phyloP scores from a whole-genome alignment of 306 rosid genomes.

The Fragaria nilgerrensis region DNA sequence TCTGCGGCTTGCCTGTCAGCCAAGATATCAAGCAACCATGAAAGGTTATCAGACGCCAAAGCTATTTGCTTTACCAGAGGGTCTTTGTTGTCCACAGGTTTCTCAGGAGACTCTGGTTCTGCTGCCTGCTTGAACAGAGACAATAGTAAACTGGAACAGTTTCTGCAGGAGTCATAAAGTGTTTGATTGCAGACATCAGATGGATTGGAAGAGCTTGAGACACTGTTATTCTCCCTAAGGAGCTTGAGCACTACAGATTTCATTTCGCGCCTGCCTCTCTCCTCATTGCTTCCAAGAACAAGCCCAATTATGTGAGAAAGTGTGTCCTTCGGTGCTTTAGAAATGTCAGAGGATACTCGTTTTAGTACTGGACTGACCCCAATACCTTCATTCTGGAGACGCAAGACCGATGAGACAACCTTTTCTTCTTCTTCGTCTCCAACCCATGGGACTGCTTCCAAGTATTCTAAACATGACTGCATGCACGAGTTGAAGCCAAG shows the following conservation, averaged over 20 bases:
- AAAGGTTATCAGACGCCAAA: slow-evolving; percentile 77
- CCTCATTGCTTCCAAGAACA: slow-evolving; percentile 85
- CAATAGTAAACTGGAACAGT: slow-evolving; percentile 55
- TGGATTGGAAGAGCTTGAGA: slow-evolving; percentile 44
- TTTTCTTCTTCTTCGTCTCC: slow-evolving; percentile 95
- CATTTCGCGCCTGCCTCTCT: slow-evolving; percentile 89
- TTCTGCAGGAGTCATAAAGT: slow-evolving; percentile 58
- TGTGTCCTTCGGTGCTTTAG: slow-evolving; percentile 61
- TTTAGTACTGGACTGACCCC: slow-evolving; percentile 73
- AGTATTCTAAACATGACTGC: slow-evolving; percentile 78
- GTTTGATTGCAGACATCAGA: slow-evolving; percentile 56
- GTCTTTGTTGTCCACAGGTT: slow-evolving; percentile 42
- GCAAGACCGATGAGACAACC: slow-evolving; percentile 66
- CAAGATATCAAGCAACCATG: slow-evolving; percentile 86
- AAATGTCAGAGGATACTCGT: slow-evolving; percentile 74
- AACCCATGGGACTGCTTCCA: slow-evolving; percentile 97
- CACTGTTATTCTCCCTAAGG: slow-evolving; percentile 64
- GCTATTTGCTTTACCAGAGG: slow-evolving; percentile 61
- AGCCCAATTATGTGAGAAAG: slow-evolving; percentile 73
- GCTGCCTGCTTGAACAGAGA: slow-evolving; percentile 69
- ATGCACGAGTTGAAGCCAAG: slow-evolving; percentile 78
- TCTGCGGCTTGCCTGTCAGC: slow-evolving; percentile 82
- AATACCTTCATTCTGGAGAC: slow-evolving; percentile 71
- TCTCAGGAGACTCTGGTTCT: slow-evolving; percentile 43
- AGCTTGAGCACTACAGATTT: slow-evolving; percentile 81